Percentiles rank a stretch among this genome's conserved stretches.
Conservation (phyloP, 495 filamentous ascomycete genomes). For the Collariella sp. region DNA sequence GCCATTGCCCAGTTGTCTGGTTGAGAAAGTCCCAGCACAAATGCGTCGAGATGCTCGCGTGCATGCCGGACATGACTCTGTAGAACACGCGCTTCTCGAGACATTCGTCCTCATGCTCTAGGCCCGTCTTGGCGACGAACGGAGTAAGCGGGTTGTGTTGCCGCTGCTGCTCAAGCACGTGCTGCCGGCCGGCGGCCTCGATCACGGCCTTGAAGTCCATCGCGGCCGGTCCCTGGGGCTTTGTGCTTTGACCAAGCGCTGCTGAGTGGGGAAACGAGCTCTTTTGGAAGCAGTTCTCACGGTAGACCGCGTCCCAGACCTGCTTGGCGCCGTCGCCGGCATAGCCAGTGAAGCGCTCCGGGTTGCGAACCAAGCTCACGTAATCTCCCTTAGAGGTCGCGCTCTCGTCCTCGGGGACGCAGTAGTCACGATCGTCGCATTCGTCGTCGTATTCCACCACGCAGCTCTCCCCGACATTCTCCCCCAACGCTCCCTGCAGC, state of each 20-base stretch:
- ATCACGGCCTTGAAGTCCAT: constrained; percentile 78
- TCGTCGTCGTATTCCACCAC: constrained; percentile 97
- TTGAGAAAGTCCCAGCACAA: constrained; percentile 95
- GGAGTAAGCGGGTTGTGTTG: constrained; percentile 42
- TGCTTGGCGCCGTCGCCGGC: constrained; percentile 70
- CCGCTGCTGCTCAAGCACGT: constrained; percentile 44
- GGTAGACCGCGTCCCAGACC: constrained; percentile 95
- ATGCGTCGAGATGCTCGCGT: constrained; percentile 91
- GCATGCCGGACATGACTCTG: constrained; percentile 91
- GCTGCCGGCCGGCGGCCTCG: constrained; percentile 59
- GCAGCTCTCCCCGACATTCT: constrained; percentile 85
- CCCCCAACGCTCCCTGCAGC: constrained; percentile 73
- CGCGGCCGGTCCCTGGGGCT: constrained; percentile 54
- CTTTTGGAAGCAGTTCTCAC: constrained; percentile 93
- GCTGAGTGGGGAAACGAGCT: constrained; percentile 46
- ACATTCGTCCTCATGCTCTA: constrained; percentile 82
- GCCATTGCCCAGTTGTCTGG: constrained; percentile 89
- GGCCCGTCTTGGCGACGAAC: constrained; percentile 42
- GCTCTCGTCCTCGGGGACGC: constrained; percentile 89
- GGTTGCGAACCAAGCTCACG: constrained; percentile 86
- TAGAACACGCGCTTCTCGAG: constrained; percentile 97
- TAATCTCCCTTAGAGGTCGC: constrained; percentile 86
- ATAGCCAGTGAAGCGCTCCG: constrained; percentile 93
- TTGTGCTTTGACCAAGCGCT: constrained; percentile 30
- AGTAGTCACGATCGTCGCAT: constrained; percentile 95